Evolutionary conservation across 2,329 filamentous ascomycete genomes (phyloP), one percentile per base, ranked within the genome.

Genomic region (Fusarium papillatum): DNA sequence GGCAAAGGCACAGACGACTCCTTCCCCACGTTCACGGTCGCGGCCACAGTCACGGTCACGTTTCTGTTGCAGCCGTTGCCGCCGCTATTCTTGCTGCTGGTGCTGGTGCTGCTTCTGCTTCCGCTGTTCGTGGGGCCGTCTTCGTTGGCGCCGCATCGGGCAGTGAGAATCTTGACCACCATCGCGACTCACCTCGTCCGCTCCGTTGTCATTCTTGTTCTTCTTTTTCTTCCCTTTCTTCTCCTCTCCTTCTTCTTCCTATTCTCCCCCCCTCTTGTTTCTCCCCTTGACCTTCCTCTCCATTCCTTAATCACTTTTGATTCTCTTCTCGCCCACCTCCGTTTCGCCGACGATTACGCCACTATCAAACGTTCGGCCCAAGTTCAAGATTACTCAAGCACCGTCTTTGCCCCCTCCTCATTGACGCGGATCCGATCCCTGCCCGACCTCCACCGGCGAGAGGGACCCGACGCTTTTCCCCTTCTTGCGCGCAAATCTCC

Each of bases 361-460:
- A 74, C 70, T 39, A 53, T 71, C 60, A 41, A 69, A 53, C 57
- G 53, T 48, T 69, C 48, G 57, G 61, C 71, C 67, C 63, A 70
- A 66, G 36, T 55, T 60, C 62, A 71, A 64, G 41, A 71, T 71
- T 69, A 71, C 68, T 72, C 17, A 57, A 57, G 57, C 59, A 64
- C 68, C 67, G 67, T 67, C 68, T 67, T 69, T 70, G 46, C 72
- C 76, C 76, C 71, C 72, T 76, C 72, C 67, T 72, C 69, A 59
- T 70, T 71, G 68, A 72, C 70, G 46, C 73, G 66, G 70, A 69
- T 74, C 71, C 69, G 63, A 73, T 67, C 76, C 76, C 73, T 79
- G 75, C 70, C 72, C 70, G 61, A 65, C 76, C 70, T 78, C 78
- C 75, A 76, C 78, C 74, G 59, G 66, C 66, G 64, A 71, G 61